These are phyloP conservation scores for Oldenlandia corymbosa DNA, from an alignment of 257 asterid species.

Conservation along the genomic window DNA sequence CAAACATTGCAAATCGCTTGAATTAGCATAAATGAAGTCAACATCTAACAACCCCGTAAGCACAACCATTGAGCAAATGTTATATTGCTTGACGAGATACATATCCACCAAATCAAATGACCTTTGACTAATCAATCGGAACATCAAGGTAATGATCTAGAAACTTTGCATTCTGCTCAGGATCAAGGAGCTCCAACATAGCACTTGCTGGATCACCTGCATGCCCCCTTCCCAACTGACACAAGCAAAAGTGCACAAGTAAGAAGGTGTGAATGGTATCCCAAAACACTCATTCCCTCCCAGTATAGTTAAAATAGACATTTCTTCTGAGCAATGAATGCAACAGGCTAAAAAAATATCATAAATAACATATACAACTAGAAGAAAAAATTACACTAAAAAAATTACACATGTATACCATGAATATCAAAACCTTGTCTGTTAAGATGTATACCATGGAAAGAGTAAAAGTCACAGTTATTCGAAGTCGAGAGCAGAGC, in stretches of 20 bases:
- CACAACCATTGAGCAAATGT: neutral
- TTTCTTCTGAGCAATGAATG: neutral
- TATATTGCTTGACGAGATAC: neutral
- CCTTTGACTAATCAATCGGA: constrained; percentile 95
- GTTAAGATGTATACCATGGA: too few species aligned
- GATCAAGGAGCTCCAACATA: constrained; percentile 98
- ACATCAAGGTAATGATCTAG: constrained; percentile 99
- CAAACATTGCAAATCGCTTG: neutral
- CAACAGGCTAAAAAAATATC: neutral
- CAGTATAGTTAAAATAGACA: neutral
- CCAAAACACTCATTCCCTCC: neutral
- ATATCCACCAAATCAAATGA: constrained; percentile 29
- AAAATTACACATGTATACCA: too few species aligned
- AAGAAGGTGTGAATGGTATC: neutral
- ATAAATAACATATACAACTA: neutral
- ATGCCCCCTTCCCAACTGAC: constrained; percentile 97
- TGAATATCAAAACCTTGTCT: too few species aligned
- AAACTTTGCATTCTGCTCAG: constrained; percentile 98
- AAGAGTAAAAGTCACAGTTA: too few species aligned
- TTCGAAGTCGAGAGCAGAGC: too few species aligned
- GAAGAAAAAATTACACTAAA: neutral
- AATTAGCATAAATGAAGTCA: neutral
- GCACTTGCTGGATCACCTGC: constrained; percentile 99
- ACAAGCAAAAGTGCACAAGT: constrained; percentile 16
- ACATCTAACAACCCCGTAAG: neutral